These are phyloP conservation scores for Alternaria burnsii DNA, from an alignment of 2,329 filamentous ascomycete genomes.

Conservation along the genomic window DNA sequence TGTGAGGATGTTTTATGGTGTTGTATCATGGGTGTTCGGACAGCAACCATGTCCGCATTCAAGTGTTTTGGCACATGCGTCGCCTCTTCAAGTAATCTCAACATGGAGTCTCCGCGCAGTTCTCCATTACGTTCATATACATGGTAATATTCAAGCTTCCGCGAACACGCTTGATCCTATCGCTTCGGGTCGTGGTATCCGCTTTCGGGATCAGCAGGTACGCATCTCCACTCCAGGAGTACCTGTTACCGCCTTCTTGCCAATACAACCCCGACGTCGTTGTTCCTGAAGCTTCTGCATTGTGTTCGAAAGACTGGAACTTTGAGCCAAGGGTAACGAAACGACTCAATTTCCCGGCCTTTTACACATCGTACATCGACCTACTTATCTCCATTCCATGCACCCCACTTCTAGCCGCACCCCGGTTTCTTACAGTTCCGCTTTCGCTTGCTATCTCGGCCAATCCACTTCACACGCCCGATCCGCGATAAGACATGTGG, in stretches of 20 bases:
- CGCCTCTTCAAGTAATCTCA: neutral
- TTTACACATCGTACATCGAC: neutral
- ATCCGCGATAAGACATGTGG: constrained; percentile 33
- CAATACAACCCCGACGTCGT: neutral
- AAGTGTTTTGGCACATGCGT: neutral
- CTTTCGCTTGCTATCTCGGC: constrained; percentile 29
- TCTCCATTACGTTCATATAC: neutral
- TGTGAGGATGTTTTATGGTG: neutral
- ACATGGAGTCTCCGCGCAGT: neutral
- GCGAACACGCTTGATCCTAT: neutral
- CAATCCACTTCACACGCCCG: constrained; percentile 22
- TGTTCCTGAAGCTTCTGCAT: no score
- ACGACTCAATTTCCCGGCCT: neutral
- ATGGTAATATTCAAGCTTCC: neutral
- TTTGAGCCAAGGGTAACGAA: neutral
- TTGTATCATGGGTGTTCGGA: neutral
- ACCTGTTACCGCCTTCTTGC: neutral
- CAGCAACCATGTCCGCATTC: neutral
- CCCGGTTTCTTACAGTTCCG: neutral
- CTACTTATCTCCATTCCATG: neutral
- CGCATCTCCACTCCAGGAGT: neutral
- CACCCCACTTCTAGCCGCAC: constrained; percentile 21
- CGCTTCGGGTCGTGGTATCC: neutral
- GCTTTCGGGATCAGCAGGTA: constrained; percentile 1
- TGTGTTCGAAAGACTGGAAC: neutral